Evolutionary conservation across 2,329 filamentous ascomycete genomes (phyloP).

Genomic region (Phialophora macrospora): DNA sequence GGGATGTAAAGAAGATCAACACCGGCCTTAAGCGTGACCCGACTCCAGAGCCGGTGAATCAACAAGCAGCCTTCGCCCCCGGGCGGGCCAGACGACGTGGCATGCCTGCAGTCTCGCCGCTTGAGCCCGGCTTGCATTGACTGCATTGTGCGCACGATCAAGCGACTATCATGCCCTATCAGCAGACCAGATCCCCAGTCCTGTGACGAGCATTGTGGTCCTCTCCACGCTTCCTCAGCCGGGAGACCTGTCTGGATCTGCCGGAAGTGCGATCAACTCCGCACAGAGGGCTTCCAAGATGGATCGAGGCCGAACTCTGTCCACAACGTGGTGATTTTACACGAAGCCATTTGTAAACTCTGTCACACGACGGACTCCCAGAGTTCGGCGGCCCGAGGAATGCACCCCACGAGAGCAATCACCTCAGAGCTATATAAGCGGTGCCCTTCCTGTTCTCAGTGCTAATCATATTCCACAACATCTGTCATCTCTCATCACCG

Average conservation of each 20-base stretch:
- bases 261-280: neutral
- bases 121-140: neutral
- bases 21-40: neutral
- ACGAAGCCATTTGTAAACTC: neutral
- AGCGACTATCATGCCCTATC: neutral
- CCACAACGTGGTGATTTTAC: neutral
- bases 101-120: constrained; percentile 10
- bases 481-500: neutral
- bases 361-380: neutral
- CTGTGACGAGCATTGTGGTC: neutral
- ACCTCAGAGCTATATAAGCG: neutral
- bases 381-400: neutral
- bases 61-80: neutral
- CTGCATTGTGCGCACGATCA: neutral
- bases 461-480: neutral
- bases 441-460: neutral
- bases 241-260: neutral
- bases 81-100: constrained; percentile 6
- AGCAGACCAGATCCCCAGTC: neutral
- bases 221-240: neutral
- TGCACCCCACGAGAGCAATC: neutral
- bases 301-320: neutral
- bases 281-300: neutral
- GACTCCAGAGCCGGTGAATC: neutral
- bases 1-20: neutral